Conservation (phyloP, 2,329 filamentous ascomycete genomes). For the Paraconiothyrium sp. region DNA sequence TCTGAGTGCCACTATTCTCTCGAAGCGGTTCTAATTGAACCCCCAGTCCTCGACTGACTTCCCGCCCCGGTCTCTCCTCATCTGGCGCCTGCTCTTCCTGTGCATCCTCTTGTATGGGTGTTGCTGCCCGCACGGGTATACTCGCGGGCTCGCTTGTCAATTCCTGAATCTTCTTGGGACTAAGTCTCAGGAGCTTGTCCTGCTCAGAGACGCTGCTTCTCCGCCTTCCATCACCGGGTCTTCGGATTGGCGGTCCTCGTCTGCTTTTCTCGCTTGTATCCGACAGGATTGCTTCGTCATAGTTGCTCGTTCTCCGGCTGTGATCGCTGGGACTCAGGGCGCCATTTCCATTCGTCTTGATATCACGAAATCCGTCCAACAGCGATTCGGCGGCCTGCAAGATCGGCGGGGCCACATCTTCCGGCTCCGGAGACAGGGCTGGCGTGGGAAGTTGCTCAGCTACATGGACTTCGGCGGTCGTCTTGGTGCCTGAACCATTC, state of each 20-base stretch:
- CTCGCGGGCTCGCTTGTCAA: slow-evolving; percentile 64
- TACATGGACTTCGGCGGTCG: slow-evolving; percentile 27
- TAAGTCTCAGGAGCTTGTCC: slow-evolving; percentile 61
- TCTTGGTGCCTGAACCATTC: slow-evolving; percentile 39
- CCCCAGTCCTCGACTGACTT: slow-evolving; percentile 31
- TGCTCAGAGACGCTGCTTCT: slow-evolving; percentile 49
- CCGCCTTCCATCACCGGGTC: slow-evolving; percentile 46
- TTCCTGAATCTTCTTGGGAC: slow-evolving; percentile 63
- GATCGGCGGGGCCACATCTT: slow-evolving; percentile 30
- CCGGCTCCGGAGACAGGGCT: slow-evolving; percentile 35
- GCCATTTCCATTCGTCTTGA: slow-evolving; percentile 22
- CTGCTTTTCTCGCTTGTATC: slow-evolving; percentile 44
- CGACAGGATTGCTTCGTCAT: slow-evolving; percentile 44
- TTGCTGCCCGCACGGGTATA: slow-evolving; percentile 59
- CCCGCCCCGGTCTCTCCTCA: slow-evolving; percentile 25
- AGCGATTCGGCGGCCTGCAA: slow-evolving; percentile 20
- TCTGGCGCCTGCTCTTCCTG: slow-evolving; percentile 33
- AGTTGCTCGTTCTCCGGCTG: slow-evolving; percentile 32
- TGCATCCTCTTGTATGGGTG: slow-evolving; percentile 49
- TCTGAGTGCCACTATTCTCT: slow-evolving; percentile 23
- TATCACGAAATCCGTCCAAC: slow-evolving; percentile 24
- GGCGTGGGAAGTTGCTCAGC: slow-evolving; percentile 43
- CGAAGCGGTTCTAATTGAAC: slow-evolving; percentile 33
- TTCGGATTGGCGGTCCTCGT: slow-evolving; percentile 37
- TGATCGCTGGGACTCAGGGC: slow-evolving; percentile 24